Evolutionary conservation across 2,329 filamentous ascomycete species (phyloP), one percentile per base, ranked within the genome.

Genomic region (Plectosphaerella cucumerina): DNA sequence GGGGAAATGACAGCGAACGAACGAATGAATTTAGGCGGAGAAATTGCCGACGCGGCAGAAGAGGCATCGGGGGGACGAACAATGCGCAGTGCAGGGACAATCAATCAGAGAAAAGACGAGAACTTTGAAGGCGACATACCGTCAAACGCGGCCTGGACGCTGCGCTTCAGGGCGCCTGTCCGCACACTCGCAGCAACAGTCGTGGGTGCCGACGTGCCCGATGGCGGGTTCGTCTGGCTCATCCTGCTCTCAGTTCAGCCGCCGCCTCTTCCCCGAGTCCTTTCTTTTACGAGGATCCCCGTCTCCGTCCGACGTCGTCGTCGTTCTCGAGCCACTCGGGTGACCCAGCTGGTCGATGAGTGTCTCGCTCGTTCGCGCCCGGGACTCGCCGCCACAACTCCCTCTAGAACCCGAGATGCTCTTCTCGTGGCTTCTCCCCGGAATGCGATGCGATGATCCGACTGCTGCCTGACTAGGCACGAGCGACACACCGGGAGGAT

Each of bases 121-220:
- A 44, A 33, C n/a, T n/a, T 22, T 8, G 26, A 41, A 33, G 43
- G 43, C 31, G 41, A 15, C 72, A 60, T 73, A 82, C 81, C 81
- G 69, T 84, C 79, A 70, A 84, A 84, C 35, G 78, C 76, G 54
- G 80, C 74, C 65, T 84, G 80, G 50, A 81, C 78, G 58, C 74
- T 81, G 61, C 81, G 73, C 70, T 84, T 85, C 50, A 82, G 66
- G 23, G 69, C 70, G 47, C 57, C 56, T 53, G 65, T 69, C 54
- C 71, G 70, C 48, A 67, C 66, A 17, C 47, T 39, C 45, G 69
- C 64, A 53, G 72, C 72, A 43, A 60, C 71, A 51, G 77, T 78
- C 39, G 70, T 70, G 49, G 77, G 72, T 47, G 73, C 75, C 59
- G 75, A 76, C 34, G 74, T 68, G 56, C 64, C 75, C 57, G 78